A percentile compares a stretch with the other conserved stretches of the same genome.
Evolutionary conservation across 352 stramenopile species (phyloP).

Genomic region (Phytophthora colocasiae): DNA sequence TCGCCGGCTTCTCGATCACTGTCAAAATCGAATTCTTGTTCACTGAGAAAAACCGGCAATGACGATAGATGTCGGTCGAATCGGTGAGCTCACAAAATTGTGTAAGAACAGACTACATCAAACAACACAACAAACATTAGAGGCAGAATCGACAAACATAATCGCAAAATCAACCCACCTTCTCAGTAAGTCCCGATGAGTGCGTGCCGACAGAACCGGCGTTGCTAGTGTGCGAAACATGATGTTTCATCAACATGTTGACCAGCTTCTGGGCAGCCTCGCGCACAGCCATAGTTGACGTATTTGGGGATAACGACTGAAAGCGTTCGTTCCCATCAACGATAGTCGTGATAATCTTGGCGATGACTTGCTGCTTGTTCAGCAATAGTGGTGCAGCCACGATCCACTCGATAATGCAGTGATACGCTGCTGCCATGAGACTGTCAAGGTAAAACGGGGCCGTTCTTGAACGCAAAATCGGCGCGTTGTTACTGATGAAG

Average conservation of each 20-base stretch:
- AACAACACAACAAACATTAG: slow-evolving; percentile 17
- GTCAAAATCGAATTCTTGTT: slow-evolving; percentile 84
- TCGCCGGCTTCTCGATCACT: slow-evolving; percentile 79
- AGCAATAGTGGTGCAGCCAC: slow-evolving; percentile 76
- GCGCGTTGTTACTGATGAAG: slow-evolving; percentile 83
- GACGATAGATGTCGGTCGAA: slow-evolving; percentile 44
- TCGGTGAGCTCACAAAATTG: slow-evolving; percentile 66
- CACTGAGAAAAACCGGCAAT: slow-evolving; percentile 85
- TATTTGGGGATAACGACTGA: slow-evolving; percentile 65
- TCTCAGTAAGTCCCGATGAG: slow-evolving; percentile 66
- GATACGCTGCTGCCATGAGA: slow-evolving; percentile 80
- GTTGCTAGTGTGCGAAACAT: slow-evolving; percentile 68
- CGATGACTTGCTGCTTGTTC: slow-evolving; percentile 75
- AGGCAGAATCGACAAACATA: background rate
- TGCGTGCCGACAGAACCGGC: slow-evolving; percentile 46
- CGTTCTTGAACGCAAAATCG: slow-evolving; percentile 72
- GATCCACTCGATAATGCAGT: slow-evolving; percentile 89
- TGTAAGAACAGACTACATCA: slow-evolving; percentile 53
- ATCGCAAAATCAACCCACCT: slow-evolving; percentile 37
- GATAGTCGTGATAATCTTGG: slow-evolving; percentile 84
- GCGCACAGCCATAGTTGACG: slow-evolving; percentile 59
- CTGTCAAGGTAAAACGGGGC: slow-evolving; percentile 86
- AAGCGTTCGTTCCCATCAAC: slow-evolving; percentile 81
- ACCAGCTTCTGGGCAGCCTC: slow-evolving; percentile 82
- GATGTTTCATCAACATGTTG: slow-evolving; percentile 90